Evolutionary conservation across 345 rosid genomes (phyloP), one percentile per base, ranked within the genome.

Genomic region (Geranium rotundifolium): DNA sequence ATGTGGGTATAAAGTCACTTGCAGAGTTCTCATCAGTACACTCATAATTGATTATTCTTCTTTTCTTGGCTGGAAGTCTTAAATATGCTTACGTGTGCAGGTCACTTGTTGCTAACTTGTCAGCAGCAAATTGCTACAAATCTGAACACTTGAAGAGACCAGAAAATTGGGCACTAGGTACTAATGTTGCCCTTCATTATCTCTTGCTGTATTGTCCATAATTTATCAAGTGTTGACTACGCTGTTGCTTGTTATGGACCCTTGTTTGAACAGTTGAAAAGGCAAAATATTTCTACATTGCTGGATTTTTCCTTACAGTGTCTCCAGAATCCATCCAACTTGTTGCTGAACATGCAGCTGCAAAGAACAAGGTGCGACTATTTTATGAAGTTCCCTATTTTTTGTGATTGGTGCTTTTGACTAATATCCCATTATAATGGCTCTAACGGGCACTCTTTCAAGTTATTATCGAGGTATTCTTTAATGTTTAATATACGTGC

Each of bases 61-160:
- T 7, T 46, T 46, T 46, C 52, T 46, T 7, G 10, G 52, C 14
- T 46, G 12, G 15, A 46, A 46, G 14, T 46, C 52, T 46, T 14
- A 46, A 4, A 46, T 46, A 46, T 54, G 5, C 27, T 23, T 65
- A 27, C 30, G 7, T 59, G 52, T 61, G 61, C 67, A 86, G 95
- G 82, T 85, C 95, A 4, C 99, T 93, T 37, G 62, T 86, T 20
- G 97, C 97, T 2, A 90, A 93, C 72, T 77, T 93, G 67, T 82
- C 97, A 37, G 97, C 98, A 58, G 98, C 98, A 30, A 92, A 92
- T 65, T 92, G 93, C 71, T 92, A 89, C 84, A 89, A 89, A 76
- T 71, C 82, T 63, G 96, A 92, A 62, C 98, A 89, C 65, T 71
- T 92, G 77, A 92, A 89, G 79, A 80, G 69, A 75, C 92, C 92